phyloP scores from a whole-genome alignment of 495 filamentous ascomycete species.

The Hypomontagnella monticulosa region DNA sequence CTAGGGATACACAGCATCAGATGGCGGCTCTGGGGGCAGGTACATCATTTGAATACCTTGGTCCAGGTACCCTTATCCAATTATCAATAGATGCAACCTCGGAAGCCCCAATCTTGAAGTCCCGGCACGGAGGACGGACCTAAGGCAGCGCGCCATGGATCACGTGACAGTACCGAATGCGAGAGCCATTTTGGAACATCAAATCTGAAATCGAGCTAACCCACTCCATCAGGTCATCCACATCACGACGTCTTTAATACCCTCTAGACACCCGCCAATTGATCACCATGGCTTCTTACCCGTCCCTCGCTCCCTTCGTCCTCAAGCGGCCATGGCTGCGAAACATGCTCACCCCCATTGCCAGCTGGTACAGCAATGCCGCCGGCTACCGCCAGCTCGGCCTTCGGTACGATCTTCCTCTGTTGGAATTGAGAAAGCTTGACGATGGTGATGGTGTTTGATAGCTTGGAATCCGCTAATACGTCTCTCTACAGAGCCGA shows the following conservation, averaged over 20 bases:
- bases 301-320: conserved; percentile 75
- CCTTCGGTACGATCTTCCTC: conserved; percentile 71
- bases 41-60: conserved; percentile 10
- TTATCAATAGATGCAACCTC: neutral
- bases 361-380: conserved; percentile 84
- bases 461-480: conserved; percentile 1
- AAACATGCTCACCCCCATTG: conserved; percentile 77
- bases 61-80: conserved; percentile 1
- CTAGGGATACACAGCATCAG: conserved; percentile 21
- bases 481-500: conserved; percentile 73
- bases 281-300: conserved; percentile 63
- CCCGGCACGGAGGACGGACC: neutral
- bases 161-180: conserved; percentile 39
- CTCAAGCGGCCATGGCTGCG: conserved; percentile 84
- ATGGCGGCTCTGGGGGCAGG: conserved; percentile 12
- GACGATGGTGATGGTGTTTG: neutral
- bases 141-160: conserved; percentile 1
- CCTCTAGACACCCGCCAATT: conserved; percentile 20
- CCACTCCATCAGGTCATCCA: conserved; percentile 5
- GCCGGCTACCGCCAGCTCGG: conserved; percentile 94
- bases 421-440: neutral
- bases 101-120: too few species aligned
- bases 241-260: conserved; percentile 29
- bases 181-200: conserved; percentile 40
- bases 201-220: conserved; percentile 31